These are phyloP conservation scores for Lentinus brumalis DNA, from an alignment of 768 basidiomycete genomes.

Conservation along the genomic window DNA sequence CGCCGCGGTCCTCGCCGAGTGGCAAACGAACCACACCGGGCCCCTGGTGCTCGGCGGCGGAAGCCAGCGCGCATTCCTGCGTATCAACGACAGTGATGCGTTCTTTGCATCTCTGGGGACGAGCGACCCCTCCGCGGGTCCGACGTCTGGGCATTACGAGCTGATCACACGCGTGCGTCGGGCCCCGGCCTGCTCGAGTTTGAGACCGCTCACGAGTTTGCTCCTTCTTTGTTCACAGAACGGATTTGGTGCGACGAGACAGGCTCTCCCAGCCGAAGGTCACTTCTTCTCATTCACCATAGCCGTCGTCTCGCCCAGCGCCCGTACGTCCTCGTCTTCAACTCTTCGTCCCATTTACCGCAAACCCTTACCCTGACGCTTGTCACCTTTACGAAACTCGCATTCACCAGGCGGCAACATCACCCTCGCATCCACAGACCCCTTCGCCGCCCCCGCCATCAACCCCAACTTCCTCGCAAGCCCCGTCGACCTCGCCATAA, in stretches of 20 bases:
- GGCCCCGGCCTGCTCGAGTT: not conserved
- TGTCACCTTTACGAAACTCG: no score
- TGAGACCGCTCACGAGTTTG: no score
- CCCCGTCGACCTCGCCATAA: slow-evolving; percentile 27
- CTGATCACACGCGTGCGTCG: not conserved
- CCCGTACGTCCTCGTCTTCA: slow-evolving; percentile 17
- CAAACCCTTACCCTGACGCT: not conserved
- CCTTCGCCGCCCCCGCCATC: slow-evolving; percentile 23
- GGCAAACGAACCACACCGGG: slow-evolving; percentile 16
- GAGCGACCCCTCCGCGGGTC: slow-evolving; percentile 11
- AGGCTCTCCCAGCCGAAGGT: slow-evolving; percentile 16
- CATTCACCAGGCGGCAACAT: slow-evolving; percentile 18
- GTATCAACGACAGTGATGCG: not conserved
- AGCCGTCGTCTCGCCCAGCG: slow-evolving; percentile 18
- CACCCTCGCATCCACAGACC: slow-evolving; percentile 19
- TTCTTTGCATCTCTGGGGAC: not conserved
- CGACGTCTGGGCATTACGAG: slow-evolving; percentile 5
- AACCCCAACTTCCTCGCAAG: slow-evolving; percentile 22
- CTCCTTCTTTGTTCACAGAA: not conserved
- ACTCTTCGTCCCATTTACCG: not conserved
- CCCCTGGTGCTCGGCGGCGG: not conserved
- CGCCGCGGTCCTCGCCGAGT: slow-evolving; percentile 5
- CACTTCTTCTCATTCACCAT: slow-evolving; percentile 17
- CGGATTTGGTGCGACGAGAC: not conserved
- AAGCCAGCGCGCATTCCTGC: slow-evolving; percentile 2